Evolutionary conservation across 2,329 filamentous ascomycete species (phyloP).

Genomic region (Aspergillus puulaauensis): DNA sequence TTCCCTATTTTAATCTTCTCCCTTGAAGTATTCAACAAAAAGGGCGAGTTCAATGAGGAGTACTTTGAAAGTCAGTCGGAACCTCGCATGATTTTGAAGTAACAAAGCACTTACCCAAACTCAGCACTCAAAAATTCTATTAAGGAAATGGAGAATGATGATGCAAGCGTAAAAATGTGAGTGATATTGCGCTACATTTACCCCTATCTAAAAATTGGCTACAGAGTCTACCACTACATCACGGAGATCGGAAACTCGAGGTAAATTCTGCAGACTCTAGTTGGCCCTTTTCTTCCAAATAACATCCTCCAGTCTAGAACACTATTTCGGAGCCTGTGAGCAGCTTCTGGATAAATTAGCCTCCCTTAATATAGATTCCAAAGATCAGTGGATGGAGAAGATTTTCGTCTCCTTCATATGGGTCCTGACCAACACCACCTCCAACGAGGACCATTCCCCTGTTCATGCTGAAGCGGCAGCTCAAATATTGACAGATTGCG

Average conservation of each 20-base stretch:
- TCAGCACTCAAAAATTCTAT: conserved; percentile 62
- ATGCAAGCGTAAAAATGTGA: conserved; percentile 62
- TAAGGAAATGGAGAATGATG: conserved; percentile 57
- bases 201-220: background rate
- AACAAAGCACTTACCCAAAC: conserved; percentile 18
- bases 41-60: conserved; percentile 35
- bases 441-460: conserved; percentile 30
- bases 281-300: background rate
- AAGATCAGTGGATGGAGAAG: conserved; percentile 65
- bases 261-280: conserved; percentile 25
- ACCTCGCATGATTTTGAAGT: background rate
- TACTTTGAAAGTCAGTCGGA: conserved; percentile 42
- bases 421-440: conserved; percentile 54
- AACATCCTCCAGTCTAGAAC: conserved; percentile 28
- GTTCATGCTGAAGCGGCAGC: conserved; percentile 22
- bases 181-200: conserved; percentile 12
- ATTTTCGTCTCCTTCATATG: conserved; percentile 67
- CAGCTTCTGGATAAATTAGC: conserved; percentile 64
- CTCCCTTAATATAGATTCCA: conserved; percentile 47
- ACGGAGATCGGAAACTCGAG: conserved; percentile 61
- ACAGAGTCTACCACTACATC: conserved; percentile 63
- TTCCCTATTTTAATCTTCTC: conserved; percentile 66
- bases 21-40: conserved; percentile 61
- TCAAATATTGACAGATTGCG: conserved; percentile 42
- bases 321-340: conserved; percentile 55